Evolutionary conservation across 345 rosid genomes (phyloP).

Genomic region (Eucalyptus rudis): DNA sequence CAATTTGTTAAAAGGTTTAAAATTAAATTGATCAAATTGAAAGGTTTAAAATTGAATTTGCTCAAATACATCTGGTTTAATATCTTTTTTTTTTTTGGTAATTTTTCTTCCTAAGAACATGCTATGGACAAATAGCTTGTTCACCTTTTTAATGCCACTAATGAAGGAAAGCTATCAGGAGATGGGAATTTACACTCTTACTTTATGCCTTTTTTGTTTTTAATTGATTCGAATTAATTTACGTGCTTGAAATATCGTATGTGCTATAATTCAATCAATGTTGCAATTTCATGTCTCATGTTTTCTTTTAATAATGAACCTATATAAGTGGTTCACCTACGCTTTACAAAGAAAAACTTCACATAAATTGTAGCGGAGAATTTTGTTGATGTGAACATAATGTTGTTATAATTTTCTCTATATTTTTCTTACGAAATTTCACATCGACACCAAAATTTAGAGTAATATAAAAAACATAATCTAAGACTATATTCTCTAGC

Average conservation of each 20-base stretch:
- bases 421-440: background rate
- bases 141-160: too few species aligned
- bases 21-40: too few species aligned
- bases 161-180: too few species aligned
- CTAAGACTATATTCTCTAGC: too few species aligned
- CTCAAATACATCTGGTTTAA: too few species aligned
- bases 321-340: background rate
- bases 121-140: too few species aligned
- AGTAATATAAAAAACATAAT: too few species aligned
- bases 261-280: background rate
- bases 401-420: background rate
- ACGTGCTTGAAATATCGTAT: background rate
- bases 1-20: too few species aligned
- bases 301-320: background rate
- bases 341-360: background rate
- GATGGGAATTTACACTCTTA: background rate
- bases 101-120: too few species aligned
- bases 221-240: background rate
- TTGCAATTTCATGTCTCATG: background rate
- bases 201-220: background rate
- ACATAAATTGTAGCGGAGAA: background rate
- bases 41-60: rapidly evolving
- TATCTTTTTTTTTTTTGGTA: too few species aligned
- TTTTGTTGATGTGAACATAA: background rate
- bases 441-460: background rate